Evolutionary conservation across 2,329 filamentous ascomycete genomes (phyloP).

Genomic region (Colletotrichum tofieldiae): DNA sequence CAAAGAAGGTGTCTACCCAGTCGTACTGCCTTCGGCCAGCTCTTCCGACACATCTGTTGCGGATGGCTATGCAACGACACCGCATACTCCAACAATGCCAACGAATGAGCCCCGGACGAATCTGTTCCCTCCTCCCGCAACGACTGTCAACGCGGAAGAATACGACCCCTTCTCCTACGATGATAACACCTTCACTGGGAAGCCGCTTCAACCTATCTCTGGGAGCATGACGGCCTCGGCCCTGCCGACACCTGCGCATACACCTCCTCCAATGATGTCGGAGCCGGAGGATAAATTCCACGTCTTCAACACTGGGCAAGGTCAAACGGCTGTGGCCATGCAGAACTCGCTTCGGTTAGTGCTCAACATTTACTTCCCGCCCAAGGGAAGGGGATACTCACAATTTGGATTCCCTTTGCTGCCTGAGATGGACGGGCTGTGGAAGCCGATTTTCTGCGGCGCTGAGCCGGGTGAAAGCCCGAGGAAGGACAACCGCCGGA

Average conservation of each 20-base stretch:
- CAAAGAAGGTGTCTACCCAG: slow-evolving; percentile 56
- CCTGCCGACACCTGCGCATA: slow-evolving; percentile 61
- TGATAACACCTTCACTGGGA: slow-evolving; percentile 6
- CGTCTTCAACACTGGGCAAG: slow-evolving; percentile 58
- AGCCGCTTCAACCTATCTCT: slow-evolving; percentile 11
- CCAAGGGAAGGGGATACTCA: slow-evolving; percentile 62
- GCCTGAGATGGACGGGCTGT: slow-evolving; percentile 65
- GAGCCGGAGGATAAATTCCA: slow-evolving; percentile 59
- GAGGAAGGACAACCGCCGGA: slow-evolving; percentile 52
- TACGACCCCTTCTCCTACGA: slow-evolving; percentile 65
- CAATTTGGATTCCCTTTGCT: slow-evolving; percentile 65
- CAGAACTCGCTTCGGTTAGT: slow-evolving; percentile 72
- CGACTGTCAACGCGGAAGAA: slow-evolving; percentile 51
- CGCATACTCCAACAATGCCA: slow-evolving; percentile 23
- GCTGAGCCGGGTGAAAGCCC: slow-evolving; percentile 48
- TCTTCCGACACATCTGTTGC: slow-evolving; percentile 17
- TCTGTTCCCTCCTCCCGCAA: slow-evolving; percentile 17
- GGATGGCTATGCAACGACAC: slow-evolving; percentile 30
- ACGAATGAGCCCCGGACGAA: slow-evolving; percentile 21
- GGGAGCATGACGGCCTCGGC: slow-evolving; percentile 48
- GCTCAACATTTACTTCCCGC: slow-evolving; percentile 66
- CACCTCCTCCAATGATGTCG: slow-evolving; percentile 55
- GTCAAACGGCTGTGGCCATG: slow-evolving; percentile 65
- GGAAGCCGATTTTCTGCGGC: slow-evolving; percentile 67
- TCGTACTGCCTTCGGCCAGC: slow-evolving; percentile 24